These are phyloP conservation scores for Cercospora sp. DNA, from an alignment of 2,329 filamentous ascomycete genomes.

Conservation along the genomic window DNA sequence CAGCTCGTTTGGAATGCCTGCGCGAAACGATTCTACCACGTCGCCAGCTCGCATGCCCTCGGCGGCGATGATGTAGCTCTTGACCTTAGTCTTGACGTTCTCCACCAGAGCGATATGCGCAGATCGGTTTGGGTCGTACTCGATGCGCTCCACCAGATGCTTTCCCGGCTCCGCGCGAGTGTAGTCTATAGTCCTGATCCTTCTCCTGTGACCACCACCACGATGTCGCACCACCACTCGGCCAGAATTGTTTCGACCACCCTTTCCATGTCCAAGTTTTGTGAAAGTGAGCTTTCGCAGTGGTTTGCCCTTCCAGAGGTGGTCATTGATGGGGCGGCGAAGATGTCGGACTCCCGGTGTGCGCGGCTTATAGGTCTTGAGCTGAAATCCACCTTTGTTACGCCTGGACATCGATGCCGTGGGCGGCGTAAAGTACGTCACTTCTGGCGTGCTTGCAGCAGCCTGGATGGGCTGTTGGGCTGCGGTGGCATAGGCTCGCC, in stretches of 20 bases:
- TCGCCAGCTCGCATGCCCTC: constrained; percentile 93
- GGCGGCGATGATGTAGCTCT: constrained; percentile 92
- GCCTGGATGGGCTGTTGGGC: constrained; percentile 37
- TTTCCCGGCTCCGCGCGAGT: constrained; percentile 73
- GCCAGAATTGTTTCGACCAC: constrained; percentile 86
- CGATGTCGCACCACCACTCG: constrained; percentile 85
- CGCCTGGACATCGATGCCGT: constrained; percentile 37
- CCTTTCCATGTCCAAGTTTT: constrained; percentile 89
- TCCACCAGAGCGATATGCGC: constrained; percentile 89
- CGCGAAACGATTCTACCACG: constrained; percentile 84
- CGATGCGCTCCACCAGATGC: constrained; percentile 88
- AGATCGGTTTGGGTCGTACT: constrained; percentile 91
- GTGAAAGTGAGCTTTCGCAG: constrained; percentile 80
- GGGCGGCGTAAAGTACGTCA: constrained; percentile 37
- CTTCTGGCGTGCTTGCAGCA: constrained; percentile 31
- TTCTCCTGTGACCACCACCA: constrained; percentile 86
- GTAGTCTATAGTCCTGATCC: constrained; percentile 92
- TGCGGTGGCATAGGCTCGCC: constrained; percentile 56
- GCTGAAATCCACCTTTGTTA: constrained; percentile 44
- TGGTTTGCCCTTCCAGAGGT: constrained; percentile 91
- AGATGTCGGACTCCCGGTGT: constrained; percentile 92
- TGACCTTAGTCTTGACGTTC: constrained; percentile 68
- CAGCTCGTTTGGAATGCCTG: constrained; percentile 83
- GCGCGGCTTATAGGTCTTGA: constrained; percentile 89
- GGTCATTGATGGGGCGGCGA: constrained; percentile 88